Base-by-base conservation (phyloP, 495 filamentous ascomycete species). In the Daldinia decipiens region DNA sequence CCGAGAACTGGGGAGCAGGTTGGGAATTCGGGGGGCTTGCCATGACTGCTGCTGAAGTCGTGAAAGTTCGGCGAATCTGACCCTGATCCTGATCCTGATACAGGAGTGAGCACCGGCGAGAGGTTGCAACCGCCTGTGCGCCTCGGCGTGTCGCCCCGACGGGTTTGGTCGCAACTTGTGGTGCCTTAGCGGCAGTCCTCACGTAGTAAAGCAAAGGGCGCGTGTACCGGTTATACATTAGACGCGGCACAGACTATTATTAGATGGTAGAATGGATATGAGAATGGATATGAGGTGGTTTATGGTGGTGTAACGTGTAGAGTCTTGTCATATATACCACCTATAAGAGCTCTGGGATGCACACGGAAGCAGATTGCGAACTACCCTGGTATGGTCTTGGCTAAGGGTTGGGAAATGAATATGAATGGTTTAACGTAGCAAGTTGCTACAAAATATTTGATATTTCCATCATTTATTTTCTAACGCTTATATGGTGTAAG, bases 1-100 rank as follows among this genome's bases (percentile, higher is more conserved):
- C 59, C 13, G 79, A 76, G 73, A 81, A 81, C 4, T 32, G 63
- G 13, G 77, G 66, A 11, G 52, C 9, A 5, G 17, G 21, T 59
- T 51, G 54, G 17, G n/a, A n/a, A 13, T 63, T 59, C 55, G 65
- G 26, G 17, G 53, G 13, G 8, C 51, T 36, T 12, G 58, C 31
- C 64, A 63, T 64, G 50, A 51, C 39, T 12, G 39, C 27, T 24
- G 57, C 59, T 19, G 64, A 59, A 45, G 6, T 21, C 6, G 59
- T 24, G 13, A 67, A 50, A 21, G 61, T 13, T 45, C 72, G 67
- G 15, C 29, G 29, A 17, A 7, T 26, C 5, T 17, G 29, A 36
- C 53, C 51, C 26, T 29, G 50, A 17, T 3, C 12, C 5, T 56
- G 59, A 39, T 32, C 26, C 59, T 55, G 60, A 8, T 36, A 56